Evolutionary conservation across 2,329 filamentous ascomycete genomes (phyloP), one percentile per base, ranked within the genome.

Genomic region (Penicillium sp.): DNA sequence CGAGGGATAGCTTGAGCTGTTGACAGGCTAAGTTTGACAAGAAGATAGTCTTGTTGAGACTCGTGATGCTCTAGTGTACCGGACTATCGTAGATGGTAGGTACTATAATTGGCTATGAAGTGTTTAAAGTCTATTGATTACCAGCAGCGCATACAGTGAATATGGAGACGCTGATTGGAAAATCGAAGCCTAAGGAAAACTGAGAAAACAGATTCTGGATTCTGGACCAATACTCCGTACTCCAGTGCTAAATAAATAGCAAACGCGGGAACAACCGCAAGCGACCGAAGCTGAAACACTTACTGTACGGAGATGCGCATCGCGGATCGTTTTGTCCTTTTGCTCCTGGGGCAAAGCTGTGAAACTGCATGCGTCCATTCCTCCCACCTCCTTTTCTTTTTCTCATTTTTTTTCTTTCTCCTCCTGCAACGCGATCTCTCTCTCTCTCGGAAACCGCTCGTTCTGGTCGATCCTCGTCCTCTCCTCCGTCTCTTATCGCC

Each of bases 281-380:
- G 46, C 46, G 27, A 49, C 27, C 46, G 46, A 51, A 51, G 2
- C 49, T 51, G 49, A 51, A 51, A 51, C 49, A 51, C 27, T 19
- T 13, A 19, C 35, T 31, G 49, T 13, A 19, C 35, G 46, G 49
- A 35, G 44, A 19, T 35, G 41, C 22, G 10, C 19, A 19, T 44
- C 18, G n/a, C 52, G 44, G 31, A 9, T 31, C 31, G 6, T 10
- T 31, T 31, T 31, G 31, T 0, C 31, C 31, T 9, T 31, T 31
- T 31, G 31, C 31, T 31, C 31, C 52, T 52, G 40, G 56, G 49
- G 16, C 41, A 18, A 47, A 43, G 46, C 16, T 13, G 7, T 52
- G 59, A 36, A 43, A 52, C 62, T 68, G 66, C 65, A 62, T 65
- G 62, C 66, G 66, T 60, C 63, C 63, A 67, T 66, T 67, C 63